Base-by-base conservation (phyloP, 2,329 filamentous ascomycete genomes). In the Diaporthe capsici region DNA sequence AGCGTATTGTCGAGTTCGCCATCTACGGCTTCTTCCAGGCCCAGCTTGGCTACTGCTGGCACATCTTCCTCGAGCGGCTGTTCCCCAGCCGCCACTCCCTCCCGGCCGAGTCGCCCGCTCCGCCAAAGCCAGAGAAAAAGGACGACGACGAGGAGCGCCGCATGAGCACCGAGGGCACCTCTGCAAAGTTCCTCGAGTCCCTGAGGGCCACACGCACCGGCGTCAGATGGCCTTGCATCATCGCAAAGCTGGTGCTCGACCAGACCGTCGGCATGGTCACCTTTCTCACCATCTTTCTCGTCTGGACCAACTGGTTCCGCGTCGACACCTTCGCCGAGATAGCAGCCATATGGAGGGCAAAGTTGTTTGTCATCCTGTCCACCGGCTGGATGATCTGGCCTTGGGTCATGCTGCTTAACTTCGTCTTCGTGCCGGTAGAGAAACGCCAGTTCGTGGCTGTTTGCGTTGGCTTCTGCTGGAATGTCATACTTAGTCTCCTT, bases 381-480 rank as follows among this genome's bases (percentile, higher is more conserved):
- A 79, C 80, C 39, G 79, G 76, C 9, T 81, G 80, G 80, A 75
- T 76, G 25, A 77, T 81, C 4, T 81, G 80, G 80, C 80, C 80
- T 12, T 76, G 77, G 34, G 79, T 81, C 15, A 79, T 78, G 58
- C 71, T 80, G n/a, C 67, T 78, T 68, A 81, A 80, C 70, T 81
- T 80, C 34, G 73, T 78, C 57, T 79, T 79, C 55, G 77, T 81
- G 22, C 80, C 80, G 20, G 80, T 81, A 39, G 74, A 79, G 53
- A 79, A 76, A 67, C 78, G 80, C 2, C 79, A 80, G 49, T 39
- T 80, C 42, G 80, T 81, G 28, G 77, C 78, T 0, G 78, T 79
- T 15, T 81, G 80, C 51, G 78, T 80, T 34, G 79, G 80, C 5
- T 81, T 81, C 44, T 78, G 77, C 28, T 81, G 80, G 80, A 81